Conservation (phyloP, 1,139 yeast species). For the Trichomonascaceae sp. region DNA sequence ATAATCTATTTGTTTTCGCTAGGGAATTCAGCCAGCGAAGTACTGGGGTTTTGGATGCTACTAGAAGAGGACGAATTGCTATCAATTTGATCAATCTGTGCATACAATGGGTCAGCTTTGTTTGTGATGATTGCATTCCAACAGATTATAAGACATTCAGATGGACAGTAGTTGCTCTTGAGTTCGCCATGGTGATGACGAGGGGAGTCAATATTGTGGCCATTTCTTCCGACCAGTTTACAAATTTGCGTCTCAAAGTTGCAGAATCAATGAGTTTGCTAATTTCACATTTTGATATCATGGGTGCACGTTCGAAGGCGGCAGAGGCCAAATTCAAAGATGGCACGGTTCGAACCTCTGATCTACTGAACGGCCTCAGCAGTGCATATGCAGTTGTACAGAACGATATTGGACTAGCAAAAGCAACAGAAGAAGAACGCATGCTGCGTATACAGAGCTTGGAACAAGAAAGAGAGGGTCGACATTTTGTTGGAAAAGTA, state of each 20-base stretch:
- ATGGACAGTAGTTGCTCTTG: conserved; percentile 95
- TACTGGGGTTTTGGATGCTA: conserved; percentile 56
- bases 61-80: conserved; percentile 63
- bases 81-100: conserved; percentile 69
- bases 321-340: conserved; percentile 46
- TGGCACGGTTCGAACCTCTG: conserved; percentile 46
- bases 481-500: conserved; percentile 72
- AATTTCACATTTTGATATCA: conserved; percentile 92
- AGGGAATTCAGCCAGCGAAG: conserved; percentile 79
- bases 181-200: conserved; percentile 94
- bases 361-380: conserved; percentile 23
- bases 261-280: conserved; percentile 92
- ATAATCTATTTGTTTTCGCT: conserved; percentile 71
- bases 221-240: conserved; percentile 70
- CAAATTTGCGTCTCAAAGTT: conserved; percentile 67
- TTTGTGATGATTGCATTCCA: conserved; percentile 92
- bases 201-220: conserved; percentile 84
- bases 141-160: conserved; percentile 86
- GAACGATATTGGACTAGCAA: conserved; percentile 56
- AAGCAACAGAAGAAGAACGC: conserved; percentile 52
- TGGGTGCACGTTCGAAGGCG: conserved; percentile 95
- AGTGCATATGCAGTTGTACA: conserved; percentile 29
- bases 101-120: conserved; percentile 86
- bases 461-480: conserved; percentile 50
- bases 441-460: conserved; percentile 54